These are phyloP conservation scores for Talaromyces verruculosus DNA, from an alignment of 2,329 filamentous ascomycete species.

Conservation along the genomic window DNA sequence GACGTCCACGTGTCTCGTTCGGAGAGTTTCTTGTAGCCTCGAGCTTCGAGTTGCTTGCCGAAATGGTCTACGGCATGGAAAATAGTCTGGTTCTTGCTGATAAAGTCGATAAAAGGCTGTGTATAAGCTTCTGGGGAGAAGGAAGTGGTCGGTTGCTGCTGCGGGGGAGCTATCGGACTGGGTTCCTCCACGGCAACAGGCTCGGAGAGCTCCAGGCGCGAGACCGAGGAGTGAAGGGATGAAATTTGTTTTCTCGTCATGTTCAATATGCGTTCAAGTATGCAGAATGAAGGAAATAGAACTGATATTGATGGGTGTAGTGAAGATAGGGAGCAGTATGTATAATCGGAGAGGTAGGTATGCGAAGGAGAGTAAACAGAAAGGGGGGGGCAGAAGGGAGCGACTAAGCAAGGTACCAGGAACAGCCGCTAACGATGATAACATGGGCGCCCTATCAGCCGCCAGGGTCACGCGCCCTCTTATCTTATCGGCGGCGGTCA, in stretches of 20 bases:
- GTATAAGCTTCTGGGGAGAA: conserved; percentile 63
- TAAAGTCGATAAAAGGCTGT: conserved; percentile 81
- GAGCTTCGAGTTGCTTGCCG: conserved; percentile 66
- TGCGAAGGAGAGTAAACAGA: conserved; percentile 7
- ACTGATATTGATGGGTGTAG: not conserved
- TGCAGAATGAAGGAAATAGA: not conserved
- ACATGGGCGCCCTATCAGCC: not conserved
- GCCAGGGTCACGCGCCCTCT: not conserved
- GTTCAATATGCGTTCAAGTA: not conserved
- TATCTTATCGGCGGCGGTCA: conserved; percentile 12
- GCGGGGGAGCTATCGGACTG: conserved; percentile 15
- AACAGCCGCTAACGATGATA: conserved; percentile 1
- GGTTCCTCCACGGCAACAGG: not conserved
- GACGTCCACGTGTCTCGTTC: conserved; percentile 74
- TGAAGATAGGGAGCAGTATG: not conserved
- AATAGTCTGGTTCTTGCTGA: conserved; percentile 86
- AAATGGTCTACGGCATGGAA: conserved; percentile 87
- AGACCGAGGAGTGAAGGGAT: conserved; percentile 30
- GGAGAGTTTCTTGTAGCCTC: conserved; percentile 73
- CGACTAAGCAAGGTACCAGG: not conserved
- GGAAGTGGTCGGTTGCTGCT: conserved; percentile 18
- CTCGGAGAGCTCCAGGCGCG: conserved; percentile 34
- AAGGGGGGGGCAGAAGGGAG: not conserved
- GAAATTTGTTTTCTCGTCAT: conserved; percentile 37
- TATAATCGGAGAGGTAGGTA: not conserved